A percentile compares a stretch with the other conserved stretches of the same genome.
Evolutionary conservation across 75 land plant species (phyloP).

Genomic region (Isoetes taiwanensis): DNA sequence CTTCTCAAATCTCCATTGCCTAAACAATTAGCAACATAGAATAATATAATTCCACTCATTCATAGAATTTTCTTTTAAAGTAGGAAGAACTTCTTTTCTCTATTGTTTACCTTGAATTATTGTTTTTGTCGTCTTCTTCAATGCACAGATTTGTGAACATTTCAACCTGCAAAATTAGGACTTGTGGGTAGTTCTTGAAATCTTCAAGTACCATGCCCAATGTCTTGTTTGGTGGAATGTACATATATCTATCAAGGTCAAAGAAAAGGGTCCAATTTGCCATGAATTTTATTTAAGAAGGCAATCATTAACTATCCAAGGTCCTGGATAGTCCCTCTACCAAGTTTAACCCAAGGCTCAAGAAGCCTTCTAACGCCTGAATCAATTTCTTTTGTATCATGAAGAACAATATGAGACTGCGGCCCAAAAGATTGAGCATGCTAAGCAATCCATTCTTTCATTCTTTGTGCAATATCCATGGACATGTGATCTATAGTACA

Average conservation of each 20-base stretch:
- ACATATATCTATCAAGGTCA: constrained; percentile 16
- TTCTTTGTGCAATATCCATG: constrained; percentile 13
- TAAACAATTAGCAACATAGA: too few species aligned
- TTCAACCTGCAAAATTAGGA: constrained; percentile 12
- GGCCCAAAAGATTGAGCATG: constrained; percentile 15
- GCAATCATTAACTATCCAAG: constrained; percentile 17
- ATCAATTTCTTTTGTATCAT: constrained; percentile 16
- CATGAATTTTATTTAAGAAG: constrained; percentile 2
- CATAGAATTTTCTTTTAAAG: too few species aligned
- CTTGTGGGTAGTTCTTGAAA: constrained; percentile 7
- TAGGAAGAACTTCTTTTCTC: too few species aligned
- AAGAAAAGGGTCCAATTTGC: constrained; percentile 26
- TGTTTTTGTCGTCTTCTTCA: too few species aligned
- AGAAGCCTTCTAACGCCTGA: neutral
- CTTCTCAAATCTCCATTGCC: constrained; percentile 18
- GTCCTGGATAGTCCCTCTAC: constrained; percentile 8
- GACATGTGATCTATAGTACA: constrained; percentile 22
- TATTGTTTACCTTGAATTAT: too few species aligned
- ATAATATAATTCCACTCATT: too few species aligned
- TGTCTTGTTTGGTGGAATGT: neutral
- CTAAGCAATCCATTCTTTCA: constrained; percentile 20
- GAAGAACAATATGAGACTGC: constrained; percentile 14
- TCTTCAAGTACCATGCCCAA: constrained; percentile 8
- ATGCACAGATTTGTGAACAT: constrained; percentile 11
- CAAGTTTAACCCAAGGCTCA: constrained; percentile 7